phyloP scores from a whole-genome alignment of 768 basidiomycete species.

The Phylloporus sp. region DNA sequence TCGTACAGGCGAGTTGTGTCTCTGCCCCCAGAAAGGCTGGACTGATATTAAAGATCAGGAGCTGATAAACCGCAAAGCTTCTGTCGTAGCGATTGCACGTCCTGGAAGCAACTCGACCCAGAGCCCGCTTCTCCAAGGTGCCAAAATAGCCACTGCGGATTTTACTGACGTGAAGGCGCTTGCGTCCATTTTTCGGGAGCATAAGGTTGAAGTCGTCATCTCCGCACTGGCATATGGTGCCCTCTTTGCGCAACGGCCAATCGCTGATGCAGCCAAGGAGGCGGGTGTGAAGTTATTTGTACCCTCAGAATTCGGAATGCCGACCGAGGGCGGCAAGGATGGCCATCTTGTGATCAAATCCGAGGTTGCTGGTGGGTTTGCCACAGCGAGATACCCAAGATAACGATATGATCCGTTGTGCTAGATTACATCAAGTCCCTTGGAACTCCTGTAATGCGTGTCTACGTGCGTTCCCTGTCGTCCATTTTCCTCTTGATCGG shows the following conservation, averaged over 20 bases:
- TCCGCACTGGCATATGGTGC: slow-evolving; percentile 31
- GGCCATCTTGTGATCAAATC: slow-evolving; percentile 25
- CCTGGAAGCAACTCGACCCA: slow-evolving; percentile 18
- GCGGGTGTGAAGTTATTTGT: slow-evolving; percentile 37
- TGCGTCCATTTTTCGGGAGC: slow-evolving; percentile 23
- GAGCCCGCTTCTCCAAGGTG: slow-evolving; percentile 22
- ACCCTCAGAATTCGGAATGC: slow-evolving; percentile 36
- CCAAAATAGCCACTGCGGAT: slow-evolving; percentile 26
- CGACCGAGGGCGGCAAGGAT: slow-evolving; percentile 30
- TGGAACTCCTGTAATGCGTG: slow-evolving; percentile 27
- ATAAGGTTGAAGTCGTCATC: slow-evolving; percentile 33
- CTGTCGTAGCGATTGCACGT: slow-evolving; percentile 24
- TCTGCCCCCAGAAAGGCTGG: not conserved
- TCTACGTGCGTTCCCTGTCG: slow-evolving; percentile 26
- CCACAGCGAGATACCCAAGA: not conserved
- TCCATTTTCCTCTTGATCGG: not conserved
- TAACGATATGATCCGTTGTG: not conserved
- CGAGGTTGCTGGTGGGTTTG: slow-evolving; percentile 24
- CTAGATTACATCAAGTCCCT: slow-evolving; percentile 28
- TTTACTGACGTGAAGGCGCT: slow-evolving; percentile 24
- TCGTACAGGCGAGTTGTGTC: slow-evolving; percentile 22
- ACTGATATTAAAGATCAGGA: slow-evolving; percentile 16
- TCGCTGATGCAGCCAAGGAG: slow-evolving; percentile 34
- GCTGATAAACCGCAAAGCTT: slow-evolving; percentile 16
- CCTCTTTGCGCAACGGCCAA: slow-evolving; percentile 19